phyloP scores from a whole-genome alignment of 257 asterid genomes.

The Oldenlandia corymbosa region DNA sequence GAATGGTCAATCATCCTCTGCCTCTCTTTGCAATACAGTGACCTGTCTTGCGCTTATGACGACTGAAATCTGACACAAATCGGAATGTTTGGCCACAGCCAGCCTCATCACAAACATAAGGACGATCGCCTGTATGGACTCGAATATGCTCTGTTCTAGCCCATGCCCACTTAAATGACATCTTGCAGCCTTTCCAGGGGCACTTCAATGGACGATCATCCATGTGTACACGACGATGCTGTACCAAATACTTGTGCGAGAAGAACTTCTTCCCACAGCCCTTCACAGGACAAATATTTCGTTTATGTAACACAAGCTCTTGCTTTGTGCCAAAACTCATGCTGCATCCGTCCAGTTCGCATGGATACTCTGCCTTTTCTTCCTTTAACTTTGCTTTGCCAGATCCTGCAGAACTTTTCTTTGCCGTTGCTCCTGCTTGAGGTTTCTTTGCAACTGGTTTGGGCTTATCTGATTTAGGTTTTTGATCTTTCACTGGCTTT shows the following conservation, averaged over 20 bases:
- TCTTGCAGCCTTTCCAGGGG: constrained; percentile 99
- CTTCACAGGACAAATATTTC: constrained; percentile 76
- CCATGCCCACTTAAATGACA: constrained; percentile 99
- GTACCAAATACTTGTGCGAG: constrained; percentile 91
- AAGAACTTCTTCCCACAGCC: constrained; percentile 96
- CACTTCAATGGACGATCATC: constrained; percentile 98
- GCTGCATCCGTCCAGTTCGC: constrained; percentile 85
- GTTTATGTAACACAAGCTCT: constrained; percentile 69
- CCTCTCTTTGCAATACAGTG: constrained; percentile 63
- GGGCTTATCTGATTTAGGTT: constrained; percentile 26
- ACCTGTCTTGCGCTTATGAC: constrained; percentile 98
- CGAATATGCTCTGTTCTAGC: constrained; percentile 96
- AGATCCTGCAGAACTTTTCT: constrained; percentile 33
- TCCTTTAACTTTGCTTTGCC: constrained; percentile 37
- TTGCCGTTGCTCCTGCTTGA: constrained; percentile 28
- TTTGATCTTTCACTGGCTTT: constrained; percentile 20
- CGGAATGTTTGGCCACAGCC: constrained; percentile 97
- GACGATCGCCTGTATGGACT: constrained; percentile 96
- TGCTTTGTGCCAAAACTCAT: constrained; percentile 77
- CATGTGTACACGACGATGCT: constrained; percentile 93
- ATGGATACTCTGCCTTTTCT: constrained; percentile 53
- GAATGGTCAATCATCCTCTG: constrained; percentile 24
- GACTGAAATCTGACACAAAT: constrained; percentile 97
- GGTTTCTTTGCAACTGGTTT: constrained; percentile 40
- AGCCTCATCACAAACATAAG: constrained; percentile 67